These are phyloP conservation scores for Phascolomyces articulosus DNA, from an alignment of 371 early-diverging fungal genomes.

Conservation along the genomic window DNA sequence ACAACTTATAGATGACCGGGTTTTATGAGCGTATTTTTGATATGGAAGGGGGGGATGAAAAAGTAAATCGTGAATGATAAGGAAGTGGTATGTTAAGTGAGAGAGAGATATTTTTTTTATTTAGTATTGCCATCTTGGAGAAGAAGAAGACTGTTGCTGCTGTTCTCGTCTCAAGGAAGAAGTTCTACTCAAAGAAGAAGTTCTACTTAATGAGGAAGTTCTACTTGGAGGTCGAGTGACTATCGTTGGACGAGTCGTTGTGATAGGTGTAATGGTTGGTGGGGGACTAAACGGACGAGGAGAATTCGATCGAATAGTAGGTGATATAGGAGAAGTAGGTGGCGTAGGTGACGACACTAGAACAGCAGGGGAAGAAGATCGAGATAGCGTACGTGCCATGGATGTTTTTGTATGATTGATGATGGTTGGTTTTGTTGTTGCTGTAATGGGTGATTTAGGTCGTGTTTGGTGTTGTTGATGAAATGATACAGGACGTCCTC, in stretches of 20 bases:
- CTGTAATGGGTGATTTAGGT: slow-evolving; percentile 6
- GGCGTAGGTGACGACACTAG: slow-evolving; percentile 19
- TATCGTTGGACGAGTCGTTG: background rate
- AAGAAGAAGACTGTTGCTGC: slow-evolving; percentile 2
- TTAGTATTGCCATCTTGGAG: slow-evolving; percentile 23
- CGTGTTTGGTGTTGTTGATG: slow-evolving; percentile 4
- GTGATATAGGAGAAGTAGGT: slow-evolving; percentile 9
- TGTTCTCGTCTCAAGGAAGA: slow-evolving; percentile 13
- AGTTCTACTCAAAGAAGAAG: slow-evolving; percentile 9
- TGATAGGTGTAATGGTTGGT: background rate
- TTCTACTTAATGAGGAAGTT: slow-evolving; percentile 13
- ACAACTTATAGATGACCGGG: too few relatives aligned
- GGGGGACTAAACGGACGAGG: slow-evolving; percentile 14
- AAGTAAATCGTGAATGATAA: too few relatives aligned
- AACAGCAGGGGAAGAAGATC: slow-evolving; percentile 24
- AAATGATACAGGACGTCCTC: slow-evolving; percentile 8
- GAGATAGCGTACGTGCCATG: slow-evolving; percentile 26
- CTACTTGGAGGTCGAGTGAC: slow-evolving; percentile 12
- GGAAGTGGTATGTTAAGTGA: too few relatives aligned
- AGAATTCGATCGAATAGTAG: slow-evolving; percentile 14
- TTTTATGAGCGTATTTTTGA: too few relatives aligned
- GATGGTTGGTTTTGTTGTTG: background rate
- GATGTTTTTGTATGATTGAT: slow-evolving; percentile 21
- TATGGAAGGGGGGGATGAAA: too few relatives aligned
- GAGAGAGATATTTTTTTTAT: too few relatives aligned